Evolutionary conservation across 2,329 filamentous ascomycete genomes (phyloP), one percentile per base, ranked within the genome.

Genomic region (Apiospora sp.): DNA sequence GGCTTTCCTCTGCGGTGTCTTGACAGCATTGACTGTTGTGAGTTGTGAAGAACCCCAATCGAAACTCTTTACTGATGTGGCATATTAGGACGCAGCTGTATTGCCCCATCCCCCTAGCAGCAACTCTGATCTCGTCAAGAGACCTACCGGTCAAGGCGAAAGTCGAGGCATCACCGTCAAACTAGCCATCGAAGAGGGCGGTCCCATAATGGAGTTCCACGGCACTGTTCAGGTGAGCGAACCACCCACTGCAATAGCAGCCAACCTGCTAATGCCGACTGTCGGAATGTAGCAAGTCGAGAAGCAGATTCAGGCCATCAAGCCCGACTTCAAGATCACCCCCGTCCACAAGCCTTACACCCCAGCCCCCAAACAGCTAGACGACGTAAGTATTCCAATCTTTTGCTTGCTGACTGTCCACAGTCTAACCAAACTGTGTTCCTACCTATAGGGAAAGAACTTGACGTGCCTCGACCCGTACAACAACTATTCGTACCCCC

Each of bases 121-220:
- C 3, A 6, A n/a, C 7, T 10, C 30, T 5, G 8, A 37, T 64
- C 54, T 37, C 19, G 54, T 7, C 30, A 34, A 34, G 19, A 34
- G 16, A 64, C 10, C 19, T 12, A n/a, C n/a, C 8, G 30, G 30
- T 14, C 7, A 34, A 12, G 5, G 30, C 16, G 30, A 4, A 7
- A 82, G 22, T 30, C 44, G n/a, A 43, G 37, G 37, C 4, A 48
- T 46, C 27, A n/a, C 4, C 4, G 46, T n/a, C n/a, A 68, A 48
- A 27, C 44, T 68, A 2, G 41, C 67, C 67, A 68, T 68, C 41
- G 67, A 68, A n/a, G 67, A 68, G 41, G 27, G 44, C 44, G 44
- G 67, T n/a, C 67, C 67, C 41, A 68, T 68, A 13, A 68, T 68
- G 41, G 67, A 68, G 16, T 68, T 68, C 67, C 19, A 68, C 44